Base-by-base conservation (phyloP, 164 flowering plant genomes). In the Kalanchoe fedtschenkoi region DNA sequence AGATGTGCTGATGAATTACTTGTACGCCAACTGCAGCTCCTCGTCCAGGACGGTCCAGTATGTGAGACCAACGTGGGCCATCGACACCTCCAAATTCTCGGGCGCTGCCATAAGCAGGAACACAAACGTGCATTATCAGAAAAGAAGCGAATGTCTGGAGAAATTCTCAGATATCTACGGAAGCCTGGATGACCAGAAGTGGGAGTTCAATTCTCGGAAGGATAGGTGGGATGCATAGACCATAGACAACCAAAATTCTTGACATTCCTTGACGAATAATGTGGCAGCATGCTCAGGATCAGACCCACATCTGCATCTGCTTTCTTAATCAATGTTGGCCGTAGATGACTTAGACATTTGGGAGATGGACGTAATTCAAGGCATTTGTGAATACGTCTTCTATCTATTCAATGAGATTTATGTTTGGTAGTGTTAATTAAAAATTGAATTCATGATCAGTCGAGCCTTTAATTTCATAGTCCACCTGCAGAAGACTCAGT, bases 141-240 rank as follows among this genome's bases (percentile, higher is more conserved):
- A 71, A 42, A 74, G 98, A 66, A 92, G 87, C 61, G 57, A 79
- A 0, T 92, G 98, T 70, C 84, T 89, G 14, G 21, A 7, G 24
- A 82, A 70, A 60, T 92, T 92, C 68, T 67, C 88, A 0, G 76
- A 82, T 66, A 74, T 88, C 76, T 92, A 87, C 69, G 98, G 96
- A 24, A 75, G 76, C 68, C 62, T 89, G 67, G 69, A 70, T 6
- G 65, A 68, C 15, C 69, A 78, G 28, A 92, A 85, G 69, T 83
- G 75, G 76, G 75, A 75, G 61, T 92, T 92, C 58, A 61, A 78
- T 51, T 68, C 78, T 15, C 76, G 90, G 57, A 74, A 69, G 29
- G 91, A 92, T 65, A 88, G 93, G 61, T 88, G 98, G 98, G 97
- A 92, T 79, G 68, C 81, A 65, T 92, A 88, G 84, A n/a, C n/a